Evolutionary conservation across 2,329 filamentous ascomycete species (phyloP), one percentile per base, ranked within the genome.

Genomic region (Helminthosporium solani): DNA sequence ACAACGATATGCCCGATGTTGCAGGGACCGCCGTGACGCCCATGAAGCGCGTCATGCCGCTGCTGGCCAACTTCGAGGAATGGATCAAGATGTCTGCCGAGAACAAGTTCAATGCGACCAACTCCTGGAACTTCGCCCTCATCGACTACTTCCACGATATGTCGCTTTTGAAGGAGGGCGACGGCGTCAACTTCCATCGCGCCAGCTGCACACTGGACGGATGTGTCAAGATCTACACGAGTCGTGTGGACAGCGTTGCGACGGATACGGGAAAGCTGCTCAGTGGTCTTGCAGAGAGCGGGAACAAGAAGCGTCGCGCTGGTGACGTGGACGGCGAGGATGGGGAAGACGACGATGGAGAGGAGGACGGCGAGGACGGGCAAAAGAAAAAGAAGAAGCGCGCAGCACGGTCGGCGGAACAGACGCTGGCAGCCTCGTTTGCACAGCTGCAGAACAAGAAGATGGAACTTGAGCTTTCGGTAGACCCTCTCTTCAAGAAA

Each of bases 31-130:
- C 87, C 30, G 87, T 95, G 43, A 96, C 94, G 49, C 94, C 92
- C 43, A 92, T 95, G 86, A 96, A 96, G 79, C 87, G 91, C 50
- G 89, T 63, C 27, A 59, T 96, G 21, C 94, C 94, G 1, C 87
- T 99, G 60, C 78, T 99, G 44, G 94, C 94, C 64, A 99, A 99
- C 73, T 99, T 97, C 62, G 94, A 99, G 70, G 94, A 99, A 70
- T 97, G 92, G 94, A 97, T 99, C 90, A 99, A 97, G 79, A 95
- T 99, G 90, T 94, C 94, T 2, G 97, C 94, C 14, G 94, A 99
- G 75, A 99, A 99, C 63, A 79, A 78, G 68, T 99, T 99, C 78
- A 99, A 97, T 68, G 92, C 94, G 39, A 84, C 87, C 49, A 99
- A 99, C 71, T 96, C 91, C 23, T 99, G 94, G 94, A 97, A 97